Percentiles rank a stretch among this genome's conserved stretches.
Conservation (phyloP, 2,329 filamentous ascomycete species). For the Plectosphaerella cucumerina region DNA sequence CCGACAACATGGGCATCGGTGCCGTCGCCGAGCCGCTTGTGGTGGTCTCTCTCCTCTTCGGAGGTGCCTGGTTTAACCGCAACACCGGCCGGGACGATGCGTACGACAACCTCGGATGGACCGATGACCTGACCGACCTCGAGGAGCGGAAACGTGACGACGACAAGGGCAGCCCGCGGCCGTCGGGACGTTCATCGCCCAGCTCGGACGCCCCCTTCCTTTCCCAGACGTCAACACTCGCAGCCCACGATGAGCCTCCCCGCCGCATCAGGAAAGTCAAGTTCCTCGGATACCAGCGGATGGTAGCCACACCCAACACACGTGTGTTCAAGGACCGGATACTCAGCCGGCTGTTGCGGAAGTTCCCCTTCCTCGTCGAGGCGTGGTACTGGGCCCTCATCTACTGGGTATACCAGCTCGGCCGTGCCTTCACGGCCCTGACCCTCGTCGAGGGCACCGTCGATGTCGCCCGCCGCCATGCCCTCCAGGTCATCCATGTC, state of each 20-base stretch:
- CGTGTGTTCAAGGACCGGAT: slow-evolving; percentile 53
- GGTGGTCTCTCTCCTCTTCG: slow-evolving; percentile 37
- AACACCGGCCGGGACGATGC: slow-evolving; percentile 28
- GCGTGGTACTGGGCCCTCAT: slow-evolving; percentile 68
- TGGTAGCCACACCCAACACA: slow-evolving; percentile 58
- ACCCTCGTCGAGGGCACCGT: slow-evolving; percentile 66
- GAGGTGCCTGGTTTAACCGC: slow-evolving; percentile 39
- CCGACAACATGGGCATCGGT: slow-evolving; percentile 31
- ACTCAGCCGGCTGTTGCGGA: slow-evolving; percentile 59
- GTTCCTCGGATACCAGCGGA: slow-evolving; percentile 21
- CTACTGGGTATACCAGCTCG: slow-evolving; percentile 77
- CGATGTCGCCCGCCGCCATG: slow-evolving; percentile 63
- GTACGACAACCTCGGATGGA: slow-evolving; percentile 13
- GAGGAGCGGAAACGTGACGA: slow-evolving; percentile 31
- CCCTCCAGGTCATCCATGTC: slow-evolving; percentile 62
- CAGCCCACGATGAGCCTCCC: slow-evolving; percentile 20
- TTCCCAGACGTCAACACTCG: slow-evolving; percentile 19
- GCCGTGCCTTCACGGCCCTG: slow-evolving; percentile 66
- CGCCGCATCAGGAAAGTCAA: slow-evolving; percentile 28
- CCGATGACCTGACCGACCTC: slow-evolving; percentile 1
- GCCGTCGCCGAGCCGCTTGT: slow-evolving; percentile 36
- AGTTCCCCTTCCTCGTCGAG: slow-evolving; percentile 69
- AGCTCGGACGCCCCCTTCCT: slow-evolving; percentile 10
- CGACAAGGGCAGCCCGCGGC: slow-evolving; percentile 2
- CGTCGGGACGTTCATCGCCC: slow-evolving; percentile 10